These are phyloP conservation scores for Exophiala alcalophila DNA, from an alignment of 2,329 filamentous ascomycete species.

Conservation along the genomic window DNA sequence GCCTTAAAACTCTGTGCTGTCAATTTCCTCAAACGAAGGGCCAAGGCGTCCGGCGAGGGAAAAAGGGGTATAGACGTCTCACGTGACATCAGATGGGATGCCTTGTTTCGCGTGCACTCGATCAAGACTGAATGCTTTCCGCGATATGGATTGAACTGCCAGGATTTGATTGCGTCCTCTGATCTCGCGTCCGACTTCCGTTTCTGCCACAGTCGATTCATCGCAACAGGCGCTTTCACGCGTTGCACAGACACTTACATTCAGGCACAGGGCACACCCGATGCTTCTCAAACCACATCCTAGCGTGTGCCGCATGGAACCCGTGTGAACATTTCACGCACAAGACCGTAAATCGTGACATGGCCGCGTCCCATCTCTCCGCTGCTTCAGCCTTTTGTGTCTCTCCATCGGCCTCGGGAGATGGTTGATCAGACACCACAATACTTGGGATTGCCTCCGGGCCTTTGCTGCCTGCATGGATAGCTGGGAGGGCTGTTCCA, in stretches of 20 bases:
- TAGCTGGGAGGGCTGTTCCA: slow-evolving; percentile 13
- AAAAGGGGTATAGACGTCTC: too few species aligned
- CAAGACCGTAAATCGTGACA: slow-evolving; percentile 58
- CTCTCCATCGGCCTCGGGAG: slow-evolving; percentile 10
- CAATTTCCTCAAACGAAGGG: too few species aligned
- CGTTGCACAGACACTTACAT: slow-evolving; percentile 53
- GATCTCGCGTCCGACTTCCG: too few species aligned
- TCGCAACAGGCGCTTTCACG: too few species aligned
- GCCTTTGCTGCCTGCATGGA: not conserved
- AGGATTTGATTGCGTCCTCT: too few species aligned
- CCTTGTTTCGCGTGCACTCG: not conserved
- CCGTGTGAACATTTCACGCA: slow-evolving; percentile 64
- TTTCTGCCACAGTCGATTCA: too few species aligned
- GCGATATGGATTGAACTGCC: too few species aligned
- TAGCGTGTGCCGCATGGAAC: slow-evolving; percentile 61
- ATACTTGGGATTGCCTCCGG: slow-evolving; percentile 7
- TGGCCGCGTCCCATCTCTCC: slow-evolving; percentile 39
- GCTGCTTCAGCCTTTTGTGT: slow-evolving; percentile 13
- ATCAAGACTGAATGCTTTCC: not conserved
- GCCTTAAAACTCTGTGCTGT: too few species aligned
- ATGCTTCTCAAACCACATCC: slow-evolving; percentile 58
- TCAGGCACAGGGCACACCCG: slow-evolving; percentile 55
- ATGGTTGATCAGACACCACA: not conserved
- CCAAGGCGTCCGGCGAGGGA: too few species aligned
- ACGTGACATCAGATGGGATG: slow-evolving; percentile 7